These are phyloP conservation scores for Serendipita vermifera DNA, from an alignment of 768 basidiomycete species.

Conservation along the genomic window DNA sequence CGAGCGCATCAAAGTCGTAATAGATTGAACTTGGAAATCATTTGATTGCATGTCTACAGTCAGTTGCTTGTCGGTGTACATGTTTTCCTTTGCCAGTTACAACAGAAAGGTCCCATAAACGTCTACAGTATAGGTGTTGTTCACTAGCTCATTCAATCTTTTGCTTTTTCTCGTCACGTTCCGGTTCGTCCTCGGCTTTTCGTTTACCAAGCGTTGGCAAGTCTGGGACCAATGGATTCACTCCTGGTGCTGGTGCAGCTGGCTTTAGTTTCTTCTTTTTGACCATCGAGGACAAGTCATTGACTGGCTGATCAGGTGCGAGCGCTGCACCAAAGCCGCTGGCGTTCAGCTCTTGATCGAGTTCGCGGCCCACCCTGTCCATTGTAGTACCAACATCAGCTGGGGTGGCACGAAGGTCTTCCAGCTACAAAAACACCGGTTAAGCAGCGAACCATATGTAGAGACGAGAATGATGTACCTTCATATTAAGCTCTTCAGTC, in stretches of 20 bases:
- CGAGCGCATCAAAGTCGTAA: not conserved
- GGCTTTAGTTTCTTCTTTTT: conserved; percentile 70
- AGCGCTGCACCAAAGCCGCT: conserved; percentile 23
- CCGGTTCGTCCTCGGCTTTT: not conserved
- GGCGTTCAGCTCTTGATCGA: conserved; percentile 56
- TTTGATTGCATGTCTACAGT: not conserved
- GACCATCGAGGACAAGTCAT: conserved; percentile 75
- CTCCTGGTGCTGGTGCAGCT: conserved; percentile 8
- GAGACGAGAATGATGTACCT: conserved; percentile 35
- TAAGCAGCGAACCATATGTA: not conserved
- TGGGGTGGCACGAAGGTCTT: conserved; percentile 77
- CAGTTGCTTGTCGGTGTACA: not conserved
- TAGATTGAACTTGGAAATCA: not conserved
- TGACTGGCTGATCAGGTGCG: conserved; percentile 35
- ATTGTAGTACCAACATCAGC: conserved; percentile 52
- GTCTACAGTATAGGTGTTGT: not conserved
- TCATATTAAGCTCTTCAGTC: conserved; percentile 69
- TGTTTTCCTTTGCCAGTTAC: not conserved
- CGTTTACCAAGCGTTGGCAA: not conserved
- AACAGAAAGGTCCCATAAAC: not conserved
- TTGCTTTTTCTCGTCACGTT: not conserved
- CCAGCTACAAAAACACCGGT: conserved; percentile 42
- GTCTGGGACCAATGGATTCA: conserved; percentile 1
- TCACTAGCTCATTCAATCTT: not conserved
- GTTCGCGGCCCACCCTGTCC: conserved; percentile 52